These are phyloP conservation scores for Pleurotus djamor DNA, from an alignment of 768 basidiomycete genomes.

Conservation along the genomic window DNA sequence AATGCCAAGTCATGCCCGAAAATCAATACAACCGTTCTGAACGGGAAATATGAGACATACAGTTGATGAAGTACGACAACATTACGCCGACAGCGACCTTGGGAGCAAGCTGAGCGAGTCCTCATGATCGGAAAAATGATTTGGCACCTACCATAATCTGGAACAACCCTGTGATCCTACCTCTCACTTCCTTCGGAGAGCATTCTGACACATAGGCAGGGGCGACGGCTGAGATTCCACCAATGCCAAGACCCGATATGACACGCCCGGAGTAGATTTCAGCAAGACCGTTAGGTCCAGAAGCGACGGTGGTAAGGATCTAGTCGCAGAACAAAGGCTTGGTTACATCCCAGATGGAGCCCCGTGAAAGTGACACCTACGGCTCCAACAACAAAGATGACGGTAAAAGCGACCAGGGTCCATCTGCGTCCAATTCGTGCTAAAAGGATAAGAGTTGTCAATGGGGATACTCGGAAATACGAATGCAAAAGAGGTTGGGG, in stretches of 20 bases:
- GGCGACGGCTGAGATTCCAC: constrained; percentile 58
- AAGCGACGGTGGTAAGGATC: constrained; percentile 56
- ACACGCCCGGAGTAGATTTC: constrained; percentile 64
- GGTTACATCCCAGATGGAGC: constrained; percentile 10
- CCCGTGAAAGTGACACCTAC: constrained; percentile 33
- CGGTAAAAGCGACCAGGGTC: constrained; percentile 58
- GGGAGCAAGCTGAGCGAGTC: not conserved
- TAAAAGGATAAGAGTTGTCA: constrained; percentile 17
- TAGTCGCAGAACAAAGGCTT: constrained; percentile 30
- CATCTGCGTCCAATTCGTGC: constrained; percentile 64
- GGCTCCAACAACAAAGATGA: constrained; percentile 71
- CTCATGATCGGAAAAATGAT: not conserved
- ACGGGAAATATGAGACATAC: constrained; percentile 23
- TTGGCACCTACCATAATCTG: constrained; percentile 48
- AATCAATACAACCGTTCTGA: not conserved
- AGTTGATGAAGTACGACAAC: constrained; percentile 57
- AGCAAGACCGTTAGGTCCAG: constrained; percentile 37
- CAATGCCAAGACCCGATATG: constrained; percentile 59
- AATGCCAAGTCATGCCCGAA: not conserved
- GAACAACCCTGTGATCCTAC: constrained; percentile 64
- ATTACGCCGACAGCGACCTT: constrained; percentile 53
- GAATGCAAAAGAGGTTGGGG: not conserved
- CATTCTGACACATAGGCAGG: constrained; percentile 71
- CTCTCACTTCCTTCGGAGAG: constrained; percentile 64
- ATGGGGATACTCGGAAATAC: not conserved